These are phyloP conservation scores for Binderoboletus segoi DNA, from an alignment of 1,284 basidiomycete species.

Conservation along the genomic window DNA sequence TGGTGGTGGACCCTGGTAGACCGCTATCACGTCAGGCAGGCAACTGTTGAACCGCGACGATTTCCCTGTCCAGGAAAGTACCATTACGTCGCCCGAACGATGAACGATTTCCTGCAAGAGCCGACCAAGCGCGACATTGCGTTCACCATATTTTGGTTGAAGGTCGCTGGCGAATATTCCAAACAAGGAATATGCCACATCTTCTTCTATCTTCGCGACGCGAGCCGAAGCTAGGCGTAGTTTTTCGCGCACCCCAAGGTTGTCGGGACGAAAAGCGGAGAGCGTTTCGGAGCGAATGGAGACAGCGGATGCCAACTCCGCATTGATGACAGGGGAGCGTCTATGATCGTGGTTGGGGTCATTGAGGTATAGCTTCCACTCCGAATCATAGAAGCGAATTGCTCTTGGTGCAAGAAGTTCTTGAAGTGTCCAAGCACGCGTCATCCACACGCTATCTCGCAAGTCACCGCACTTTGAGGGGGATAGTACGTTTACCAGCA, in stretches of 20 bases:
- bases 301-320: constrained; percentile 1
- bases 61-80: constrained; percentile 11
- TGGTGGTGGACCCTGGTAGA: constrained; percentile 5
- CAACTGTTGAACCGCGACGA: constrained; percentile 20
- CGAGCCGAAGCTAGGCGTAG: constrained; percentile 16
- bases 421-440: constrained; percentile 15
- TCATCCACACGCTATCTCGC: constrained; percentile 7
- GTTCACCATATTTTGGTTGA: constrained; percentile 10
- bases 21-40: constrained; percentile 9
- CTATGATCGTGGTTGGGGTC: constrained; percentile 5
- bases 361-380: constrained; percentile 15
- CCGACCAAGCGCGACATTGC: constrained; percentile 1
- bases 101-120: constrained; percentile 14
- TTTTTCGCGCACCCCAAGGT: constrained; percentile 11
- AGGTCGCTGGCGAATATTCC: constrained; percentile 16
- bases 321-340: constrained; percentile 6
- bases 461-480: not conserved
- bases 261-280: not conserved
- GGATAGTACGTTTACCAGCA: not conserved
- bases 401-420: constrained; percentile 13
- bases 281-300: not conserved
- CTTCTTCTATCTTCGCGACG: constrained; percentile 3
- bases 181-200: constrained; percentile 14
- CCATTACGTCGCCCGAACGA: constrained; percentile 12
- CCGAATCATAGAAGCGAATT: constrained; percentile 14